Percentiles rank a stretch among this genome's conserved stretches.
These are phyloP conservation scores for Setomelanomma holmii DNA, from an alignment of 2,329 filamentous ascomycete species.

Conservation along the genomic window DNA sequence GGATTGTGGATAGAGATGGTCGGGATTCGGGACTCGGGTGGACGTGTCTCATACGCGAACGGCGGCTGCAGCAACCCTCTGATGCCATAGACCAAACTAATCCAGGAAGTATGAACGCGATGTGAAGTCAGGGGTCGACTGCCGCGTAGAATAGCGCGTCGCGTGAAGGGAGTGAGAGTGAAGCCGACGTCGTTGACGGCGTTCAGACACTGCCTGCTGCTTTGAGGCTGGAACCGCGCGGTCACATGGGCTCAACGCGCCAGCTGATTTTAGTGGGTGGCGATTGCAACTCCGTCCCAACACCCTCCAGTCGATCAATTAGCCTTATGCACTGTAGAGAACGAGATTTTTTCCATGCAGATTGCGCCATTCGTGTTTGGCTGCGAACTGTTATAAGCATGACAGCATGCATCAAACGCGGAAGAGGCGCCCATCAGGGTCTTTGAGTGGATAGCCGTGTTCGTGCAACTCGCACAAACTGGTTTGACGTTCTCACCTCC, in stretches of 20 bases:
- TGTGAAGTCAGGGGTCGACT: constrained; percentile 9
- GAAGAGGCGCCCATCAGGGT: neutral
- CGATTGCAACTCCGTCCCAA: constrained; percentile 14
- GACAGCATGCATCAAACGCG: constrained; percentile 12
- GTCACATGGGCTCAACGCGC: constrained; percentile 28
- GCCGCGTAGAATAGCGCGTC: constrained; percentile 21
- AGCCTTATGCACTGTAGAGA: constrained; percentile 26
- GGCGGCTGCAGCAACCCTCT: constrained; percentile 8
- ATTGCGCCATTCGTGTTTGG: constrained; percentile 1
- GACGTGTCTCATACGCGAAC: constrained; percentile 22
- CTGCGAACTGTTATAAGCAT: constrained; percentile 11
- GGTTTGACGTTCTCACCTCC: too few species aligned
- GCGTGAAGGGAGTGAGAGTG: constrained; percentile 14
- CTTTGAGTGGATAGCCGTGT: neutral
- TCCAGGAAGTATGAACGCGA: constrained; percentile 9
- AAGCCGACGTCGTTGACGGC: constrained; percentile 13
- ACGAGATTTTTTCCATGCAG: constrained; percentile 18
- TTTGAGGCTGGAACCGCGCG: constrained; percentile 21
- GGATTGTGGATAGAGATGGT: neutral
- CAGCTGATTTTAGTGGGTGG: constrained; percentile 23
- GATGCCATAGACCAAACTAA: constrained; percentile 3
- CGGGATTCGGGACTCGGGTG: neutral
- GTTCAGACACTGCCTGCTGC: constrained; percentile 21
- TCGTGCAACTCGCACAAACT: too few species aligned
- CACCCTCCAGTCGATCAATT: constrained; percentile 13